Conservation (phyloP, 2,329 filamentous ascomycete species). For the Neofusicoccum sp. region DNA sequence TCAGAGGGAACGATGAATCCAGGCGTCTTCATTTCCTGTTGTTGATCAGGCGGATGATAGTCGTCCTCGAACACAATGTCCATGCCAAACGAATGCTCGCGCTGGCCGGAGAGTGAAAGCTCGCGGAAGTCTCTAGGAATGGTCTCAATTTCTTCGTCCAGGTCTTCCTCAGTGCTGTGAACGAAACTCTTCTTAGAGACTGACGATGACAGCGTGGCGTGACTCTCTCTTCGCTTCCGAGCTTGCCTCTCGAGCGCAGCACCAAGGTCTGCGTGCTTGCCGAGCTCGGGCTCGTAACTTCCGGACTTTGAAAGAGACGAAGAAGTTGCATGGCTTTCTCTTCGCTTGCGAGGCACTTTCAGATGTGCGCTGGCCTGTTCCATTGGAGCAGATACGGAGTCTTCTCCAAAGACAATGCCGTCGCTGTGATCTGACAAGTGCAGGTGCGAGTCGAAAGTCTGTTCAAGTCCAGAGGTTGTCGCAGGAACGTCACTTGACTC, state of each 20-base stretch:
- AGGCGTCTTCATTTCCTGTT: neutral
- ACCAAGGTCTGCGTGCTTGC: conserved; percentile 21
- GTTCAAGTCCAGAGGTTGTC: neutral
- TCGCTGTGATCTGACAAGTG: conserved; percentile 9
- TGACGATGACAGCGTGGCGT: conserved; percentile 40
- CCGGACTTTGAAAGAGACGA: conserved; percentile 1
- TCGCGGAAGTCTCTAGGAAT: conserved; percentile 35
- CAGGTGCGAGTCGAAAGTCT: neutral
- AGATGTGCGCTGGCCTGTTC: neutral
- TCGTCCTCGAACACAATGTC: conserved; percentile 7
- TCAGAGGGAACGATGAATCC: neutral
- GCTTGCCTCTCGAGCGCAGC: neutral
- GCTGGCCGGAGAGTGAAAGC: neutral
- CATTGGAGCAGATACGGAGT: conserved; percentile 20
- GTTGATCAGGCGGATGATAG: conserved; percentile 15
- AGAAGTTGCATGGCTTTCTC: conserved; percentile 25
- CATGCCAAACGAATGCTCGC: conserved; percentile 11
- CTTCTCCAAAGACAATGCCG: conserved; percentile 23
- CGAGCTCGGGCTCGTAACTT: neutral
- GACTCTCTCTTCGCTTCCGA: conserved; percentile 30
- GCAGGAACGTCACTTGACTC: neutral
- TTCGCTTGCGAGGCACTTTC: conserved; percentile 33
- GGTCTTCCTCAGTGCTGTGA: conserved; percentile 33
- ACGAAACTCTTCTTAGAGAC: conserved; percentile 42
- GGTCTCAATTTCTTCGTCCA: conserved; percentile 50